These are phyloP conservation scores for Zygosaccharomyces bisporus DNA, from an alignment of 805 yeast genomes.

Conservation along the genomic window DNA sequence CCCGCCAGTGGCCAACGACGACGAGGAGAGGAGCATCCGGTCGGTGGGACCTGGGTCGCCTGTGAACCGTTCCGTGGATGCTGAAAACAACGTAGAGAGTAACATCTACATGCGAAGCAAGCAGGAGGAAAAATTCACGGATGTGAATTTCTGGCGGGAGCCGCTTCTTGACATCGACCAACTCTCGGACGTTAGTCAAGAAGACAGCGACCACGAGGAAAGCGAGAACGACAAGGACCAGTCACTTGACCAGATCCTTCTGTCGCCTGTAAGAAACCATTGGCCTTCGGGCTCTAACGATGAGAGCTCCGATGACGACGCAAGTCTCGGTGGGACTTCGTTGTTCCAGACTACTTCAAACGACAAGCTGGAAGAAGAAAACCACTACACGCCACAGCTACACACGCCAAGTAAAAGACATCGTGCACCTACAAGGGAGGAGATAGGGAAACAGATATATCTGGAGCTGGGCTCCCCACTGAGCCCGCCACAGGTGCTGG, in stretches of 20 bases:
- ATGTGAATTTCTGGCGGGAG: slow-evolving; percentile 89
- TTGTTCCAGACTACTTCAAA: background rate
- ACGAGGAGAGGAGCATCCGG: slow-evolving; percentile 32
- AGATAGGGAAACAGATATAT: slow-evolving; percentile 33
- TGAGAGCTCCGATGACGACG: background rate
- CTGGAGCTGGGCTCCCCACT: slow-evolving; percentile 36
- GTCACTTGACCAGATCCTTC: background rate
- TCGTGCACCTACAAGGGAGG: slow-evolving; percentile 19
- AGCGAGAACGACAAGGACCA: background rate
- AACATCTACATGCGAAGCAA: slow-evolving; percentile 24
- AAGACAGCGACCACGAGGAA: slow-evolving; percentile 12
- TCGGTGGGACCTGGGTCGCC: slow-evolving; percentile 36
- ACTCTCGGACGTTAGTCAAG: slow-evolving; percentile 44
- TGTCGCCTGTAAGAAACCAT: background rate
- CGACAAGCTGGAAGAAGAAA: slow-evolving; percentile 7
- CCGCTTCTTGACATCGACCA: slow-evolving; percentile 65
- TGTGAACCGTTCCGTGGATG: slow-evolving; percentile 21
- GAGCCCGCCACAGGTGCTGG: slow-evolving; percentile 31
- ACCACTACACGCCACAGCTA: slow-evolving; percentile 6
- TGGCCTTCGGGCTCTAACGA: background rate
- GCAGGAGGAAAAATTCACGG: slow-evolving; percentile 55
- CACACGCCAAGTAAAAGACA: slow-evolving; percentile 10
- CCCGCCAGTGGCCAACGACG: slow-evolving; percentile 65
- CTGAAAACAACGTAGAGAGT: slow-evolving; percentile 16
- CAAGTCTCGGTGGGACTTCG: background rate